Base-by-base conservation (phyloP, 805 yeast genomes). In the Hanseniaspora meyeri region DNA sequence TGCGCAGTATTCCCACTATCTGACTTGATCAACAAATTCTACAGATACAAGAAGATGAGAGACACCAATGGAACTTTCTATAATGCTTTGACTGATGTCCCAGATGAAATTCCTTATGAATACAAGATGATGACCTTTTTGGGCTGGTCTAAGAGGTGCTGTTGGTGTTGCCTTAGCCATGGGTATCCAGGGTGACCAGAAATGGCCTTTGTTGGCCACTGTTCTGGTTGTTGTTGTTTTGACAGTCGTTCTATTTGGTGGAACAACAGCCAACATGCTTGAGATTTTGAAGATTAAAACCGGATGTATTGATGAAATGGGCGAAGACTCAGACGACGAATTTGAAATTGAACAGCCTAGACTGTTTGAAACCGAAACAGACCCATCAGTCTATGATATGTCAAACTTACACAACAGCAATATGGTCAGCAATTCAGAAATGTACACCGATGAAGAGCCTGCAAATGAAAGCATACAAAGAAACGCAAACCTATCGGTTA, bases 121-220 rank as follows among this genome's bases (percentile, higher is more conserved):
- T 93, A 93, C 69, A 98, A 93, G 71, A 88, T 89, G 87, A 93
- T 93, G 98, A 88, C 91, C 51, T 93, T 93, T n/a, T 68, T 93
- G 99, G 99, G 98, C 98, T 2, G 99, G 99, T 3, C 74, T 93
- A 57, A 77, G 99, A 66, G 99, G 99, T 59, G 99, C 99, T 0
- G 99, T 93, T 38, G 99, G 99, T 61, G 99, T 93, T 4, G 99
- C 98, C 0, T 77, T 93, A 64, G 98, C 98, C 0, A 88, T 95
- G 82, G 98, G 98, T 14, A 73, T 93, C 43, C 95, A 87, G 70
- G 98, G 97, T 59, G 96, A 91, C 65, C 82, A 87, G 57, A 91
- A 90, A 61, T 82, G 83, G 66, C 82, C 96, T 0, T 73, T 93
- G 54, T 72, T 91, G 55, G 99, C 98, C 2, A 95, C 98, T 0